Evolutionary conservation across 78 protist species (phyloP).

Genomic region (Capsaspora owczarzaki): DNA sequence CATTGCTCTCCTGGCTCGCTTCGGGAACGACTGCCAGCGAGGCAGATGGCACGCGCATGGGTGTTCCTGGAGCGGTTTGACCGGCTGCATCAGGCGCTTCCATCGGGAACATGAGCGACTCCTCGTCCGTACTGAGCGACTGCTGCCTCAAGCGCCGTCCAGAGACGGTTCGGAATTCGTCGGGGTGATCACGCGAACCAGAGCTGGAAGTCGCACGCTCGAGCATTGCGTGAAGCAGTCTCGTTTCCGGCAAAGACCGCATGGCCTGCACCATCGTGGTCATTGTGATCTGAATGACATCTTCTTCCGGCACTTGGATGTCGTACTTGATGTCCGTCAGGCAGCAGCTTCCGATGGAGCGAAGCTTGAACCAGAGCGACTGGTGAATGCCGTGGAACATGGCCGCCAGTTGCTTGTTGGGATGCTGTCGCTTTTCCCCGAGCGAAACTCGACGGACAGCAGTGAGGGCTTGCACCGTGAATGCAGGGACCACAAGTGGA

Average conservation of each 20-base stretch:
- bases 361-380: slow-evolving; percentile 6
- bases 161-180: background rate
- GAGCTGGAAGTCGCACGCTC: background rate
- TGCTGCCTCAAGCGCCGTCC: too few relatives aligned
- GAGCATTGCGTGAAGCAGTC: background rate
- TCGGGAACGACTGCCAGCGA: background rate
- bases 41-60: background rate
- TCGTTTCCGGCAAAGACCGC: background rate
- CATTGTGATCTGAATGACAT: background rate
- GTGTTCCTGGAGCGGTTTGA: too few relatives aligned
- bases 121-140: background rate
- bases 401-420: slow-evolving; percentile 5
- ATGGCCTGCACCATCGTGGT: background rate
- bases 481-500: background rate
- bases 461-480: background rate
- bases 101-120: background rate
- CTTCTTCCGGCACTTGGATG: background rate
- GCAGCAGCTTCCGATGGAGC: background rate
- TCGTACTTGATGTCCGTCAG: background rate
- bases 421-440: background rate
- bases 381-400: slow-evolving; percentile 4
- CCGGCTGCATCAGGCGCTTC: too few relatives aligned
- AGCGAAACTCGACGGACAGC: background rate
- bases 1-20: background rate
- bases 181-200: background rate